phyloP scores from a whole-genome alignment of 306 rosid genomes.

The Bauhinia variegata region DNA sequence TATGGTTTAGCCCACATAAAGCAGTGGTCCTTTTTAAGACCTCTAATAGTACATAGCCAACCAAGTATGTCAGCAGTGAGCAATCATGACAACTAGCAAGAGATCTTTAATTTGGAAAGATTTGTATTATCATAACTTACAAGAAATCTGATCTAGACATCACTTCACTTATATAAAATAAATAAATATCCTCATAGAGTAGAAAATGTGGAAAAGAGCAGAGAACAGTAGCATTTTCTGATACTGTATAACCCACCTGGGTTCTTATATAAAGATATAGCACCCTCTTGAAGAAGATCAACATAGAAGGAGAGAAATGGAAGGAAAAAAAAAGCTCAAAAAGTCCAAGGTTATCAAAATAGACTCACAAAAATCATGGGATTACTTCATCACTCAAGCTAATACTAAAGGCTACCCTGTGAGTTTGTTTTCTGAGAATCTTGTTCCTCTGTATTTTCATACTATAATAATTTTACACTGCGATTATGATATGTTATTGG shows the following conservation, averaged over 20 bases:
- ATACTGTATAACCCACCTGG: too few relatives aligned
- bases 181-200: too few relatives aligned
- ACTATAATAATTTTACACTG: neutral
- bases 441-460: neutral
- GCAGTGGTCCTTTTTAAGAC: too few relatives aligned
- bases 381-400: conserved; percentile 42
- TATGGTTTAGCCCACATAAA: neutral
- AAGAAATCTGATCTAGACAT: too few relatives aligned
- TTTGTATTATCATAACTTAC: too few relatives aligned
- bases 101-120: neutral
- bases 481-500: neutral
- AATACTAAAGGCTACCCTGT: conserved; percentile 42
- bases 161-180: too few relatives aligned
- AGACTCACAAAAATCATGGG: conserved; percentile 49
- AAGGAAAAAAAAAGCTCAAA: conserved; percentile 34
- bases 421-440: conserved; percentile 32
- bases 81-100: conserved; percentile 6
- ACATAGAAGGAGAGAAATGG: conserved; percentile 37
- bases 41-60: neutral
- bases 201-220: too few relatives aligned
- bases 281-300: conserved; percentile 17
- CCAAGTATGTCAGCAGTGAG: neutral
- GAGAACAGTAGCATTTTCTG: too few relatives aligned
- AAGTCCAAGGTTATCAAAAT: conserved; percentile 55
- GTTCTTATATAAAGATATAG: too few relatives aligned